Evolutionary conservation across 768 basidiomycete genomes (phyloP).

Genomic region (Phaffia australis): DNA sequence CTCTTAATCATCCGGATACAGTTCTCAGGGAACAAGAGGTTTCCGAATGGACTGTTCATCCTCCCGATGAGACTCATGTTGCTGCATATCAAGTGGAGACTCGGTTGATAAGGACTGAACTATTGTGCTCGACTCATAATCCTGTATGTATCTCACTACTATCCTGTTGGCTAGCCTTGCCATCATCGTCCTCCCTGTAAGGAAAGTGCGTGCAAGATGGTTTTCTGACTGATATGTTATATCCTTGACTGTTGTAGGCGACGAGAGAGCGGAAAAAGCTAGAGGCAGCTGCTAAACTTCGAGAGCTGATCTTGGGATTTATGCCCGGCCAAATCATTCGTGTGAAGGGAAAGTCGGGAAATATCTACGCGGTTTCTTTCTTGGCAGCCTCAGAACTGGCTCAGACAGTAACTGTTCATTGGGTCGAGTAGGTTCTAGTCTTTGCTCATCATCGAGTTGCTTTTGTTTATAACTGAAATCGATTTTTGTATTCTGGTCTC

Average conservation of each 20-base stretch:
- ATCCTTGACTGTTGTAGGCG: not conserved
- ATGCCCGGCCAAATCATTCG: conserved; percentile 5
- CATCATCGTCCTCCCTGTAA: not conserved
- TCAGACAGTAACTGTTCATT: conserved; percentile 17
- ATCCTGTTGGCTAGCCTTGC: not conserved
- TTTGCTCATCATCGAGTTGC: too few relatives aligned
- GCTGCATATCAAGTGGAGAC: conserved; percentile 5
- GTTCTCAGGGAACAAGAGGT: conserved; percentile 12
- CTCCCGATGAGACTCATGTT: not conserved
- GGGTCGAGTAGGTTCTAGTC: conserved; percentile 19
- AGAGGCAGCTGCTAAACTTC: not conserved
- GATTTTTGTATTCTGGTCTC: too few relatives aligned
- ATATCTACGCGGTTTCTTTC: conserved; percentile 17
- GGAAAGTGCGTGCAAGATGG: too few relatives aligned
- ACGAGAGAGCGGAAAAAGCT: conserved; percentile 23
- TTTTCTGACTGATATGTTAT: not conserved
- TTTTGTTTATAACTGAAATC: too few relatives aligned
- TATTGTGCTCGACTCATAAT: conserved; percentile 21
- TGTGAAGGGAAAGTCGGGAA: conserved; percentile 14
- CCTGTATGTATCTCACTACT: not conserved
- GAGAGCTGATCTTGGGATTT: not conserved
- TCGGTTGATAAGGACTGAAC: not conserved
- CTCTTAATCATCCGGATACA: conserved; percentile 46
- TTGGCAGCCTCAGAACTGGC: not conserved
- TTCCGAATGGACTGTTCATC: not conserved